Evolutionary conservation across 106 monocot species (phyloP), one percentile per base, ranked within the genome.

Genomic region (Gastrodia elata): DNA sequence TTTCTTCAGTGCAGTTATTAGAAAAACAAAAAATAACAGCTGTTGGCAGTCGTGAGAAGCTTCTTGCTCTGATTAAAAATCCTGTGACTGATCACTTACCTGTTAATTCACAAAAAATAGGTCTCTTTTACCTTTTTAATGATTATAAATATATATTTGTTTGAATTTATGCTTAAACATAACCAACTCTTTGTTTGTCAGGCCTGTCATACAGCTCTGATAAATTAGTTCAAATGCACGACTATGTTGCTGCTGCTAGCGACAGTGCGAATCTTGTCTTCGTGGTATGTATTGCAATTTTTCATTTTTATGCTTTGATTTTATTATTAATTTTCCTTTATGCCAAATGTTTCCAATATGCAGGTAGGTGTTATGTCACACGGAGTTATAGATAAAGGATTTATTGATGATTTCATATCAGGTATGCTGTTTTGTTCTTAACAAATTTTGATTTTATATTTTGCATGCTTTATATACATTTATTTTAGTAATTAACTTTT

Each of bases 311-410:
- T 67, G 20, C 67, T 38, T 36, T 26, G 25, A 59, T 35, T 22
- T 38, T 18, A 2, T n/a, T n/a, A n/a, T n/a, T n/a, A n/a, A n/a
- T 61, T 39, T n/a, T 77, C 33, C 38, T 39, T 56, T 46, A 40
- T 24, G 26, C 44, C 42, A 24, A 18, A 34, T 20, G 0, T 71
- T 69, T 13, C 0, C 40, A 39, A 39, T 80, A 44, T 76, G 20
- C 69, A 97, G 96, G 90, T 92, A 48, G 93, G 97, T 59, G 85
- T 93, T 38, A 97, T 97, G 97, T 88, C 97, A 15, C 97, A 97
- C 83, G 93, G 97, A 68, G 80, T 83, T 76, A 93, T 97, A 30
- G 82, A 82, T 38, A 84, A 80, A 26, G 92, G 93, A 70, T 83
- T 88, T 36, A 73, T 78, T 32, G 93, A 97, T 75, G 97, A 97